A percentile compares a stretch with the other conserved stretches of the same genome.
Conservation (phyloP, 192 early-diverging fungal genomes). For the Phlyctochytrium arcticum region DNA sequence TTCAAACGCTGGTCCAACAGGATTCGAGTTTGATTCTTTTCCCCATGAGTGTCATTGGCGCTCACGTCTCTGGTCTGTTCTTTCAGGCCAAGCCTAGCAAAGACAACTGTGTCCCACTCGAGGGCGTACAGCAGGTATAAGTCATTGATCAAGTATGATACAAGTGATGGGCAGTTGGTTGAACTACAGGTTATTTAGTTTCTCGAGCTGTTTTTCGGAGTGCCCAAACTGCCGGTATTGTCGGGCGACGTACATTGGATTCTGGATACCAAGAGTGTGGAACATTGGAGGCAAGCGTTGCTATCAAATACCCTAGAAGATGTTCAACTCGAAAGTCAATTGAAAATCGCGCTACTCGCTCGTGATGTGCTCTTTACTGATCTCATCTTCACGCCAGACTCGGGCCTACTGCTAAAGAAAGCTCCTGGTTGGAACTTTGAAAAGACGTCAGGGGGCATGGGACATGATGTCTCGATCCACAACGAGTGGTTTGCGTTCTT, state of each 20-base stretch:
- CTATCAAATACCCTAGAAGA: background rate
- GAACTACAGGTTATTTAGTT: too few relatives aligned
- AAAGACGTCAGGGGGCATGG: background rate
- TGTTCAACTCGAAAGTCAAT: background rate
- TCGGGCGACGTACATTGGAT: too few relatives aligned
- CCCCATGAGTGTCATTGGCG: background rate
- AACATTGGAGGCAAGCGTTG: background rate
- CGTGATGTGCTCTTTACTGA: background rate
- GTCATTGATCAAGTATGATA: too few relatives aligned
- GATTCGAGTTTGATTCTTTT: background rate
- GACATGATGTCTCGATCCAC: background rate
- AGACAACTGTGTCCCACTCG: background rate
- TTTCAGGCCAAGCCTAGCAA: background rate
- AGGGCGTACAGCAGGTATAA: background rate
- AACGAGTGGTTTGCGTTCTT: background rate
- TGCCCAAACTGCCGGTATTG: too few relatives aligned
- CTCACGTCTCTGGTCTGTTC: background rate
- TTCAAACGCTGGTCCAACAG: background rate
- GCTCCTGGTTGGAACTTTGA: background rate
- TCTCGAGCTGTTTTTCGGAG: background rate
- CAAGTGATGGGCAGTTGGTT: too few relatives aligned
- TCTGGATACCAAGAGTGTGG: too few relatives aligned
- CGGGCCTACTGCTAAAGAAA: background rate
- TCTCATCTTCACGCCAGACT: background rate
- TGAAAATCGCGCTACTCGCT: background rate